These are phyloP conservation scores for Mallotus japonicus DNA, from an alignment of 441 rosid genomes.

Conservation along the genomic window DNA sequence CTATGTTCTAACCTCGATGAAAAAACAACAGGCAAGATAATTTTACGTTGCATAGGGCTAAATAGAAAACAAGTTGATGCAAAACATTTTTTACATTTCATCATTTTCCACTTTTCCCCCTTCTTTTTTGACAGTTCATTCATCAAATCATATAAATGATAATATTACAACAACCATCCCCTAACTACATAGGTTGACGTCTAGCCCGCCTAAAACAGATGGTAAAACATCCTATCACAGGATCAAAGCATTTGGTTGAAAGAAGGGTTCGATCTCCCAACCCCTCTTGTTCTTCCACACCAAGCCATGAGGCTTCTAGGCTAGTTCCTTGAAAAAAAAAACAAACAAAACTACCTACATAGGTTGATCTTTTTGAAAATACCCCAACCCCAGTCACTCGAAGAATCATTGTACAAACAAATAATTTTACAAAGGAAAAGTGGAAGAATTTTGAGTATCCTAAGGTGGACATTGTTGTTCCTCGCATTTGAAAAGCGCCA, in stretches of 20 bases:
- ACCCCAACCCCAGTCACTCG: conserved; percentile 37
- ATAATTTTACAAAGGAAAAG: conserved; percentile 32
- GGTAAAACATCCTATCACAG: too few relatives aligned
- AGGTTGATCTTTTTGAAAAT: conserved; percentile 17
- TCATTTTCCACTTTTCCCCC: background rate
- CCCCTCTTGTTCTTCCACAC: too few relatives aligned
- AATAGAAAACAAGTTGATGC: background rate
- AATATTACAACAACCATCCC: conserved; percentile 41
- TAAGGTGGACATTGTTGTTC: conserved; percentile 37
- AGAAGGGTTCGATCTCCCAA: too few relatives aligned
- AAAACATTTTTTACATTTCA: background rate
- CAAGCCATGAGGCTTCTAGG: too few relatives aligned
- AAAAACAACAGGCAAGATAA: too few relatives aligned
- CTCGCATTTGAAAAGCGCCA: conserved; percentile 52
- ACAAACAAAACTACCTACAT: too few relatives aligned
- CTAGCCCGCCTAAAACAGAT: too few relatives aligned
- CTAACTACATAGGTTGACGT: conserved; percentile 24
- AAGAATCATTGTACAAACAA: conserved; percentile 71
- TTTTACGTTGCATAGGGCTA: background rate
- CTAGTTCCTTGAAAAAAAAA: too few relatives aligned
- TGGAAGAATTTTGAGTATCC: background rate
- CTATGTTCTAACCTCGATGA: too few relatives aligned
- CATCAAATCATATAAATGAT: conserved; percentile 5
- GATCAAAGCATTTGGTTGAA: too few relatives aligned
- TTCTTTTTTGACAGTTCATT: background rate